Base-by-base conservation (phyloP, 1,284 basidiomycete species). In the Ustilago crameri region DNA sequence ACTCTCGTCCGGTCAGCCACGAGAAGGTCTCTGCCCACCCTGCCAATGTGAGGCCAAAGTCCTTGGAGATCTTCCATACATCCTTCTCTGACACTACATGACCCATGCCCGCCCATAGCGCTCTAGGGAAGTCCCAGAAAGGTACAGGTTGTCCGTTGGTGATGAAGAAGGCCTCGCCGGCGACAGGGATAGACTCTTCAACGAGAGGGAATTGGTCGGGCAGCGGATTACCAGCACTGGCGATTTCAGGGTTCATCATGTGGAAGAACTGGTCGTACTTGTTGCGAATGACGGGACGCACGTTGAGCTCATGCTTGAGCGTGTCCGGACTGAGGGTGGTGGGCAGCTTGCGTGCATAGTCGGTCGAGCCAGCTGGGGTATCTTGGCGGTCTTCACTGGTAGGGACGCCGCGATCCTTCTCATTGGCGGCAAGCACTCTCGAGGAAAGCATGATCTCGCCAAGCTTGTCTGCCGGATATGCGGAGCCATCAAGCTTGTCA, bases 81-180 rank as follows among this genome's bases (percentile, higher is more conserved):
- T 71, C 71, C 18, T 67, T 53, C 14, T 55, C 35, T 5, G 73
- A 51, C 26, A 74, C 63, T 7, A 75, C 58, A 38, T 74, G 70
- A 15, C 79, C 79, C 56, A 75, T 62, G 10, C 65, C 88, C 43
- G 88, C 87, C 93, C 93, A 98, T n/a, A 98, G 85, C 3, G 89
- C 85, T 9, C 93, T 88, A 23, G 91, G 88, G 82, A 96, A 91
- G 85, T 98, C 95, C 95, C 95, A 98, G 86, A 98, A 98, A 81
- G 92, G 92, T 59, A 91, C 87, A 1, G 95, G 95, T 83, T 98
- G 95, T 69, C 95, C 94, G 82, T 98, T 98, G 64, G 95, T 96
- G 85, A 99, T 93, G 86, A 95, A 96, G 86, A 96, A 99, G 0
- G 87, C 92, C 83, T 98, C 91, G 0, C 96, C 96, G 3, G 93